Evolutionary conservation across 1,284 basidiomycete species (phyloP), one percentile per base, ranked within the genome.

Genomic region (Phaffia rhodozyma): DNA sequence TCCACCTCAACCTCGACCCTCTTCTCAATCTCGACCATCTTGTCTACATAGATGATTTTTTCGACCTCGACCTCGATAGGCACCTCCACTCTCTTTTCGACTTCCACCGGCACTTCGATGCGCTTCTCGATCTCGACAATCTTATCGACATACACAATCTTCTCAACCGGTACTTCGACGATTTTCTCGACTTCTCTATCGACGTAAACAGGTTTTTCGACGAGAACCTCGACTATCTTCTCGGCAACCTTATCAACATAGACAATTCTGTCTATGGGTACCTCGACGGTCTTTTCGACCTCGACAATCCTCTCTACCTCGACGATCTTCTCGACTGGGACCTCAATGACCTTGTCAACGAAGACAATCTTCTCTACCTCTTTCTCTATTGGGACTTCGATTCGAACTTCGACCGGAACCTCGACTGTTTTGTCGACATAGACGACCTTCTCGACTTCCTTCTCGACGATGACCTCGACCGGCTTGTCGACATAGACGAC

Each of bases 71-170:
- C 67, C 53, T 74, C 74, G 29, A 71, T 68, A 13, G 65, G 66
- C 2, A 72, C 68, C 18, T 71, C 70, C 21, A 72, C 70, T 51
- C 68, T 63, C 65, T 69, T 68, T 55, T 72, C 38, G 3, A 69
- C 67, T 62, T 72, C 71, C 60, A 72, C 66, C 3, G 70, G 68
- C 43, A 70, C 66, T 51, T 71, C 70, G 49, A 75, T 70, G 38
- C 69, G 65, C 61, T 67, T 69, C 61, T 73, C 71, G 43, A 70
- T 68, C 63, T 71, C 67, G 29, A 72, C 67, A 30, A 69, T 55
- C 58, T 79, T 54, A 20, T 70, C 70, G 29, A 78, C 82, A 60
- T 81, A 80, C 62, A 88, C 85, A 18, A 75, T 78, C 48, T 80
- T 83, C 72, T 84, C 81, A 58, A 81, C 78, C 54, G 76, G 71